Evolutionary conservation across 2,329 filamentous ascomycete genomes (phyloP).

Genomic region (Pseudogymnoascus sp.): DNA sequence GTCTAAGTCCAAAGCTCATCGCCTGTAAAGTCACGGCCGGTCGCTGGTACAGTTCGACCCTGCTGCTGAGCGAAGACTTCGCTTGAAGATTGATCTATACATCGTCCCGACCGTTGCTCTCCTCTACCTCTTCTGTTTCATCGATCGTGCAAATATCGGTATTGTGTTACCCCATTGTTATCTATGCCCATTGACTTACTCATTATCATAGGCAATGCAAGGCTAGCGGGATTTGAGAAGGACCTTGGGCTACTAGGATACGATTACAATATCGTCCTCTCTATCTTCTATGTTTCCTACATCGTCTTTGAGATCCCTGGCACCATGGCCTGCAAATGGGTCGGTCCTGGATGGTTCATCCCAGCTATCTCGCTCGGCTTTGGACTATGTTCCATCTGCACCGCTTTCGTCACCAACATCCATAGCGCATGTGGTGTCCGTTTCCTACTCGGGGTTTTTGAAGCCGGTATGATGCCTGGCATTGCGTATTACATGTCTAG

Average conservation of each 20-base stretch:
- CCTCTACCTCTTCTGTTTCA: slow-evolving; percentile 66
- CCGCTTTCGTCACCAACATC: slow-evolving; percentile 53
- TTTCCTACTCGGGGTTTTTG: slow-evolving; percentile 60
- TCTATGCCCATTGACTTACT: background rate
- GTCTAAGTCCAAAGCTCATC: background rate
- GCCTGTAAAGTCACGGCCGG: slow-evolving; percentile 36
- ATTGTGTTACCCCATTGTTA: background rate
- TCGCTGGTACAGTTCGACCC: slow-evolving; percentile 47
- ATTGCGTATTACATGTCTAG: slow-evolving; percentile 65
- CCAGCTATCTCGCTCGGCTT: slow-evolving; percentile 54
- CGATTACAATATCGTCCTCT: slow-evolving; percentile 62
- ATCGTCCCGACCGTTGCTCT: slow-evolving; percentile 58
- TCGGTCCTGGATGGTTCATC: slow-evolving; percentile 66
- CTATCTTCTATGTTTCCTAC: slow-evolving; percentile 64
- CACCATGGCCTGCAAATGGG: slow-evolving; percentile 60
- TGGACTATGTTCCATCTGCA: slow-evolving; percentile 54
- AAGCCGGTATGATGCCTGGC: slow-evolving; percentile 66
- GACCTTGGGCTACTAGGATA: slow-evolving; percentile 52
- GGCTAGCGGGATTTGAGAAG: slow-evolving; percentile 53
- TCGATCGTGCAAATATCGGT: slow-evolving; percentile 68
- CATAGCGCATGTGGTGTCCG: slow-evolving; percentile 49
- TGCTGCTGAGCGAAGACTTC: slow-evolving; percentile 47
- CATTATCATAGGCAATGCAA: slow-evolving; percentile 51
- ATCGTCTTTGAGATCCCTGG: slow-evolving; percentile 64
- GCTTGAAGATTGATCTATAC: slow-evolving; percentile 56